These are phyloP conservation scores for Bimuria novae-zelandiae DNA, from an alignment of 2,329 filamentous ascomycete species.

Conservation along the genomic window DNA sequence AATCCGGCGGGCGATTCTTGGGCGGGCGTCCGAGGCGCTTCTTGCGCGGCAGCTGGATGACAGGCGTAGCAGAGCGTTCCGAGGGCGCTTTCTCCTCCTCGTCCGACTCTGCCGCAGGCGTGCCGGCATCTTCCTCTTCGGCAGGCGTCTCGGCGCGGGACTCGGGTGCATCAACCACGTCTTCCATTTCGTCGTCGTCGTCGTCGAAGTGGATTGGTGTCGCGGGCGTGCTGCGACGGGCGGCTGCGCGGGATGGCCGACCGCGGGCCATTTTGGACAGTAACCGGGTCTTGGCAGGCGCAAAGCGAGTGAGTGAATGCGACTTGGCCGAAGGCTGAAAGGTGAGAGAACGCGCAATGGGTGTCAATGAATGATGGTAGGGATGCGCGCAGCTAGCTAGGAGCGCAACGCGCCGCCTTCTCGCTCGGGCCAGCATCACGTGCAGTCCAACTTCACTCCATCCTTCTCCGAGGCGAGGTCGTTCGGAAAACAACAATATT, in stretches of 20 bases:
- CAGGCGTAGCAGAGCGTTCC: conserved; percentile 51
- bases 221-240: conserved; percentile 46
- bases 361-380: background rate
- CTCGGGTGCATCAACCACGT: conserved; percentile 41
- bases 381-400: conserved; percentile 3
- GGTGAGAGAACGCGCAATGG: conserved; percentile 1
- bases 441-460: background rate
- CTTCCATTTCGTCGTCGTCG: conserved; percentile 39
- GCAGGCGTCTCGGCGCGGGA: conserved; percentile 46
- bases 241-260: conserved; percentile 44
- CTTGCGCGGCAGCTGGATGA: conserved; percentile 67
- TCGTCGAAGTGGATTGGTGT: conserved; percentile 40
- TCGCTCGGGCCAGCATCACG: conserved; percentile 1
- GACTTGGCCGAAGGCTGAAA: background rate
- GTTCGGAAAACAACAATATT: no score
- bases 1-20: conserved; percentile 81
- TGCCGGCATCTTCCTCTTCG: conserved; percentile 53
- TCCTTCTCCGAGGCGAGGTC: background rate
- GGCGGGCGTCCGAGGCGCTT: conserved; percentile 80
- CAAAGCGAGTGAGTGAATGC: background rate
- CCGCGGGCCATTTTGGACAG: conserved; percentile 39
- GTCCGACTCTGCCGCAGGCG: conserved; percentile 55
- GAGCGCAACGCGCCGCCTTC: background rate
- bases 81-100: conserved; percentile 50
- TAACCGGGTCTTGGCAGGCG: background rate